phyloP scores from a whole-genome alignment of 164 flowering plant genomes.

The Vitis riparia region DNA sequence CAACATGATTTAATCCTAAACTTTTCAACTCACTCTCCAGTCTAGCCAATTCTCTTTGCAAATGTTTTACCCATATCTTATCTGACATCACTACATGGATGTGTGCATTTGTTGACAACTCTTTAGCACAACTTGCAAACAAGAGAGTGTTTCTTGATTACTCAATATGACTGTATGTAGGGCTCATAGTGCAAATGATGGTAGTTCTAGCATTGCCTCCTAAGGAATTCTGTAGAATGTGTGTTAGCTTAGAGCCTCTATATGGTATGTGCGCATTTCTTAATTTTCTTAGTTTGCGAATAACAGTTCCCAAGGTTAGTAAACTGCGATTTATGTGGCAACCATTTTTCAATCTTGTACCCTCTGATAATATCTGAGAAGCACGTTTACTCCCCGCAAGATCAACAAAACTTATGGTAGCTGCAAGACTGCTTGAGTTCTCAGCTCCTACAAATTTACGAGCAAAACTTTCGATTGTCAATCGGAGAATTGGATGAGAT shows the following conservation, averaged over 20 bases:
- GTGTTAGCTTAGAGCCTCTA: slow-evolving; percentile 92
- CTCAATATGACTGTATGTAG: slow-evolving; percentile 82
- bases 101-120: slow-evolving; percentile 76
- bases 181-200: slow-evolving; percentile 93
- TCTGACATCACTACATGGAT: slow-evolving; percentile 90
- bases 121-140: slow-evolving; percentile 92
- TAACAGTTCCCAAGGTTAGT: slow-evolving; percentile 87
- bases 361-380: slow-evolving; percentile 81
- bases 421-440: slow-evolving; percentile 67
- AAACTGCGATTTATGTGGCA: slow-evolving; percentile 95
- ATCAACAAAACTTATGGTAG: slow-evolving; percentile 94
- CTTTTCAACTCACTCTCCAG: slow-evolving; percentile 65
- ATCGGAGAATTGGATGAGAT: slow-evolving; percentile 92
- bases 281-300: slow-evolving; percentile 94
- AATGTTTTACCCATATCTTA: slow-evolving; percentile 80
- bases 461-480: slow-evolving; percentile 89
- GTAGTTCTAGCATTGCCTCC: slow-evolving; percentile 98
- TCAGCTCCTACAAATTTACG: slow-evolving; percentile 43
- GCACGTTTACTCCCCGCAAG: slow-evolving; percentile 99
- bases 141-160: slow-evolving; percentile 93
- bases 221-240: slow-evolving; percentile 82
- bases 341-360: slow-evolving; percentile 91
- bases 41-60: slow-evolving; percentile 79
- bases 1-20: slow-evolving; percentile 28
- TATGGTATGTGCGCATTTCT: slow-evolving; percentile 80